Conservation (phyloP, 495 filamentous ascomycete species). For the Aspergillus coremiiformis region DNA sequence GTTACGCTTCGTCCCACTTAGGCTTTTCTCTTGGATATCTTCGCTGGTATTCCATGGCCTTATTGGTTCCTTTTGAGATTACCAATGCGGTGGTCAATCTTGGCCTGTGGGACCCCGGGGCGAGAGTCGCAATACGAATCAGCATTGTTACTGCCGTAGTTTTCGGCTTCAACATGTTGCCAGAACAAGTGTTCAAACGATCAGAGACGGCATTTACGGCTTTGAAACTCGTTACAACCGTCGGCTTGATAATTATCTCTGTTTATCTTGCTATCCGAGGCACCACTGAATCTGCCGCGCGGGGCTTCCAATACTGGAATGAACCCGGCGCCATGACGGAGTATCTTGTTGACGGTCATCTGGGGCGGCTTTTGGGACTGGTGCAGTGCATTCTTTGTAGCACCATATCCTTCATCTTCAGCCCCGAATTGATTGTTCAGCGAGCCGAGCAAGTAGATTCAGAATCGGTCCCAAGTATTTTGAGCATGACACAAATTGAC, state of each 20-base stretch:
- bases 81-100: conserved; percentile 80
- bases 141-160: conserved; percentile 62
- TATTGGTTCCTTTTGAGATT: conserved; percentile 66
- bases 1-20: conserved; percentile 43
- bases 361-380: conserved; percentile 64
- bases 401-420: conserved; percentile 48
- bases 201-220: conserved; percentile 72
- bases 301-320: conserved; percentile 72
- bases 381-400: conserved; percentile 55
- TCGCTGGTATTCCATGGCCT: conserved; percentile 54
- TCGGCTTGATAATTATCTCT: conserved; percentile 60
- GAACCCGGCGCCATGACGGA: conserved; percentile 64
- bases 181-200: conserved; percentile 70
- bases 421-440: conserved; percentile 48
- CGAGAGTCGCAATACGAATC: conserved; percentile 62
- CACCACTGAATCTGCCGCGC: conserved; percentile 54
- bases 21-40: conserved; percentile 53
- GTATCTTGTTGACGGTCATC: conserved; percentile 48
- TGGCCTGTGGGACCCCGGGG: conserved; percentile 58
- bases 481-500: conserved; percentile 15
- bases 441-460: conserved; percentile 39
- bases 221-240: conserved; percentile 72
- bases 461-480: conserved; percentile 27
- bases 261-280: conserved; percentile 64
- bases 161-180: conserved; percentile 67